Evolutionary conservation across 495 filamentous ascomycete species (phyloP), one percentile per base, ranked within the genome.

Genomic region (Penicillium arizonense): DNA sequence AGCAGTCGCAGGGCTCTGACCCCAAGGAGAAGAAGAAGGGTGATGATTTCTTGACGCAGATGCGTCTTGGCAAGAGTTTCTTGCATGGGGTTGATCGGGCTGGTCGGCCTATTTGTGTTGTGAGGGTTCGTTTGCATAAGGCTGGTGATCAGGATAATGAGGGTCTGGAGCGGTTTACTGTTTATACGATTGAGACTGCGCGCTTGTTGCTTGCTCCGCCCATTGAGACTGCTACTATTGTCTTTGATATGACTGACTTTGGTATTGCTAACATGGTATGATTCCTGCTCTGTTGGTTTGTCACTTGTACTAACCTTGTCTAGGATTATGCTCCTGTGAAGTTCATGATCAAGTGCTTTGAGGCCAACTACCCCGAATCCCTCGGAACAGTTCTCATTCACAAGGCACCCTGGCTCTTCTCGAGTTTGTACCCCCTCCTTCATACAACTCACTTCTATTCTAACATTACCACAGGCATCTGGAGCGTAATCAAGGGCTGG

Each of bases 321-420:
- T 35, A 91, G 89, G 94, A 98, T 65, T 97, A 97, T 65, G 82
- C 89, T 0, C 94, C 94, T 0, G 90, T 98, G 21, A 97, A 93
- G 62, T 97, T 97, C 77, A 96, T 98, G 83, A 97, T 97, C 75
- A 96, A 96, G 74, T 96, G 91, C 71, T 98, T 98, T 67, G 95
- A 97, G 74, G 95, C 94, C 44, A 97, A 98, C 71, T 98, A 97
- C 65, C 94, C 95, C 23, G 95, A 97, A 67, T 89, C 81, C 45
- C 77, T 98, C 0, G 94, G 95, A 41, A 77, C 89, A 5, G 91
- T 97, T 6, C 85, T 97, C n/a, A 89, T 98, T 32, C 91, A 98
- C 75, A 96, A 96, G 69, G 85, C 94, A 0, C 94, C 94, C 4
- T 98, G 93, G 94, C 75, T 97, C 34, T 98, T 98, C 75, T 90